Evolutionary conservation across 352 stramenopile genomes (phyloP).

Genomic region (Globisporangium yorkense): DNA sequence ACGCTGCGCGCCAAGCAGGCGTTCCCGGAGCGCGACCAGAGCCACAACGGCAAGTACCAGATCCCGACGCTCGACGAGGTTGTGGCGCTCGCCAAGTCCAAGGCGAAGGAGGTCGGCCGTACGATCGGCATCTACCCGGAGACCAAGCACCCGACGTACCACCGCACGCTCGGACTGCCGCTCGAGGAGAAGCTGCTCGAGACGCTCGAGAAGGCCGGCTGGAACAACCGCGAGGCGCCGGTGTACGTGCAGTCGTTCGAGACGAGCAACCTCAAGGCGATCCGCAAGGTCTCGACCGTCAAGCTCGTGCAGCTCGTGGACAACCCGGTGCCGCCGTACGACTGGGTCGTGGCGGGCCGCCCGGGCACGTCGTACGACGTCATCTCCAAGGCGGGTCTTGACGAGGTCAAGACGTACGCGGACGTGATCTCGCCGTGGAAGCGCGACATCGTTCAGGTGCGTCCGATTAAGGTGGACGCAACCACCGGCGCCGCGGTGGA

Average conservation of each 20-base stretch:
- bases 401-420: slow-evolving; percentile 61
- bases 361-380: slow-evolving; percentile 45
- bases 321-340: slow-evolving; percentile 31
- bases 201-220: slow-evolving; percentile 60
- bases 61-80: slow-evolving; percentile 89
- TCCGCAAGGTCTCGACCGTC: slow-evolving; percentile 58
- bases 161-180: slow-evolving; percentile 57
- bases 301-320: slow-evolving; percentile 63
- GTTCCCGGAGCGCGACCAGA: slow-evolving; percentile 66
- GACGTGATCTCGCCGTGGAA: slow-evolving; percentile 79
- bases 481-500: slow-evolving; percentile 36
- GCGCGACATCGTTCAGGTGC: slow-evolving; percentile 59
- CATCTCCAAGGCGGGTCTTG: slow-evolving; percentile 48
- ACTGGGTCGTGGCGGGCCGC: slow-evolving; percentile 59
- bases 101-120: slow-evolving; percentile 48
- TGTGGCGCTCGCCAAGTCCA: slow-evolving; percentile 68
- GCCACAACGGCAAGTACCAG: slow-evolving; percentile 78
- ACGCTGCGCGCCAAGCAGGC: slow-evolving; percentile 77
- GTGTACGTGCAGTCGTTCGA: slow-evolving; percentile 79
- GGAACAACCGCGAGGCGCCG: slow-evolving; percentile 53
- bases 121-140: slow-evolving; percentile 86
- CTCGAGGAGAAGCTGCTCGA: slow-evolving; percentile 76
- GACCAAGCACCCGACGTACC: slow-evolving; percentile 82
- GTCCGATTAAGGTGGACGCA: slow-evolving; percentile 34
- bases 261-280: slow-evolving; percentile 59